Conservation (phyloP, 1,284 basidiomycete genomes). For the Cutaneotrichosporon sp. region DNA sequence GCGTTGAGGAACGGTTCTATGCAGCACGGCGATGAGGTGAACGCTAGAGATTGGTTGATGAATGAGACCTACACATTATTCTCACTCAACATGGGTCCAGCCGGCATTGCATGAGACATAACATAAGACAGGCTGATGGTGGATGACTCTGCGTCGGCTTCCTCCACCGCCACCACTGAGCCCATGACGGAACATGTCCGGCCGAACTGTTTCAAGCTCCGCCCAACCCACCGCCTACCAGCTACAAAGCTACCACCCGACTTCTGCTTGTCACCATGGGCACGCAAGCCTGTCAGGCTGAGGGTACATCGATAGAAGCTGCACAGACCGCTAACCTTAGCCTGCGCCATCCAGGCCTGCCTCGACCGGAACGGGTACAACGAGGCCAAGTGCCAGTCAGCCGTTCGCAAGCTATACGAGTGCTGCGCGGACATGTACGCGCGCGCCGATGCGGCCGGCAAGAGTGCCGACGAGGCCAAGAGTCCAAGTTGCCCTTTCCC, state of each 20-base stretch:
- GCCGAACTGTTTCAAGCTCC: background rate
- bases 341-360: conserved; percentile 50
- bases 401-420: conserved; percentile 39
- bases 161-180: background rate
- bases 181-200: background rate
- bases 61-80: too few relatives aligned
- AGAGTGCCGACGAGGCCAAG: conserved; percentile 21
- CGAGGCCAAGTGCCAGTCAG: conserved; percentile 39
- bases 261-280: background rate
- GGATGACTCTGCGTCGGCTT: too few relatives aligned
- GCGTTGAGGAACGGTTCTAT: too few relatives aligned
- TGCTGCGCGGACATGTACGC: conserved; percentile 48
- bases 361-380: conserved; percentile 41
- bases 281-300: conserved; percentile 6
- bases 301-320: background rate
- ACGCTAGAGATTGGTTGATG: too few relatives aligned
- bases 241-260: too few relatives aligned
- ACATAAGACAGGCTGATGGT: too few relatives aligned
- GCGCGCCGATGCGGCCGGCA: conserved; percentile 30
- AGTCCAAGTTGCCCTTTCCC: conserved; percentile 41
- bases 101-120: too few relatives aligned
- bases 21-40: too few relatives aligned
- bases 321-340: conserved; percentile 24
- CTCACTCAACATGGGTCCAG: too few relatives aligned
- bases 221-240: background rate